A percentile compares a stretch with the other conserved stretches of the same genome.
Evolutionary conservation across 2,329 filamentous ascomycete species (phyloP).

Genomic region (Penicillium freii): DNA sequence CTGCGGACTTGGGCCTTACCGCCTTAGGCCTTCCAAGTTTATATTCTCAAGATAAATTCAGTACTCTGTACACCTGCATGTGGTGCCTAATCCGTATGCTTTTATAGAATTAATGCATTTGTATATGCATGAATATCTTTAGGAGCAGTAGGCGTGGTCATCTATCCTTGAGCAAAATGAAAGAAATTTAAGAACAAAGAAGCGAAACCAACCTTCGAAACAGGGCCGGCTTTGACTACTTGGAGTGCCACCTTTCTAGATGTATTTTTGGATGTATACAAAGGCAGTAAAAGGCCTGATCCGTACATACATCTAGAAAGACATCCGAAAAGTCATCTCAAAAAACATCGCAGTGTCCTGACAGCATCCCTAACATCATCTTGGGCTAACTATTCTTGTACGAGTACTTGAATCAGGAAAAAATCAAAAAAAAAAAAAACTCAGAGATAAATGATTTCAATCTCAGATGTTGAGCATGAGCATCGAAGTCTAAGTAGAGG

Average conservation of each 20-base stretch:
- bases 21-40: not conserved
- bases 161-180: not conserved
- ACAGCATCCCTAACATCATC: not conserved
- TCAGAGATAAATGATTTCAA: not conserved
- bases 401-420: not conserved
- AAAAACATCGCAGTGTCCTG: not conserved
- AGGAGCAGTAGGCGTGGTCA: not conserved
- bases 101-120: not conserved
- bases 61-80: not conserved
- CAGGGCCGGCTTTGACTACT: not conserved
- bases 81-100: not conserved
- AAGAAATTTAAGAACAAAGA: not conserved
- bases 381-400: not conserved
- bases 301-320: rapidly evolving
- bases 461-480: not conserved
- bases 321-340: not conserved
- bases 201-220: not conserved
- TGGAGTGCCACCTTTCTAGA: not conserved
- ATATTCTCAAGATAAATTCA: not conserved
- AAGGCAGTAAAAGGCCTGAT: not conserved
- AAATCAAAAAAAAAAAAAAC: not conserved
- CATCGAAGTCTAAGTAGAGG: not conserved
- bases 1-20: not conserved
- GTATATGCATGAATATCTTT: not conserved
- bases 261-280: not conserved